Percentiles rank a stretch among this genome's conserved stretches.
These are phyloP conservation scores for Pueraria montana DNA, from an alignment of 306 rosid species.

Conservation along the genomic window DNA sequence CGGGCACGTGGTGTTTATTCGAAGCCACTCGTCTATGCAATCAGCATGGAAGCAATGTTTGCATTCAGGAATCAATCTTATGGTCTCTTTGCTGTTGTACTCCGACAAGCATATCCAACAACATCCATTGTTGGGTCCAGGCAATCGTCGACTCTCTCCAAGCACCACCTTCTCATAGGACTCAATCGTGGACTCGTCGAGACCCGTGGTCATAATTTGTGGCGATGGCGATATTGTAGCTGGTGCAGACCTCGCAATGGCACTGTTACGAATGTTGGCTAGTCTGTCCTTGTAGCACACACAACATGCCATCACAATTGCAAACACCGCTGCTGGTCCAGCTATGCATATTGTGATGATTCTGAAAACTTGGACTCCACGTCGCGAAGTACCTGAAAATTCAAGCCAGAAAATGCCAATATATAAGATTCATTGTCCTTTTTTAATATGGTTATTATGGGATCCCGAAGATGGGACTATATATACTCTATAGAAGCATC, in stretches of 20 bases:
- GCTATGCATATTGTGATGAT: slow-evolving; percentile 63
- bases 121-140: slow-evolving; percentile 66
- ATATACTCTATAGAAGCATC: too few relatives aligned
- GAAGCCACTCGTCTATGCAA: slow-evolving; percentile 86
- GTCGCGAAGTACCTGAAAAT: slow-evolving; percentile 54
- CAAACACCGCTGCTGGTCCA: slow-evolving; percentile 58
- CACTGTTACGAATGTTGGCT: slow-evolving; percentile 1
- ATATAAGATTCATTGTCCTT: not conserved
- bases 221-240: slow-evolving; percentile 50
- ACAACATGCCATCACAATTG: slow-evolving; percentile 58
- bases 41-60: slow-evolving; percentile 84
- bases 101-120: slow-evolving; percentile 85
- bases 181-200: slow-evolving; percentile 74
- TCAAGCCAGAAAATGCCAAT: not conserved
- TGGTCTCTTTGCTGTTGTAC: slow-evolving; percentile 66
- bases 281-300: slow-evolving; percentile 57
- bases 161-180: slow-evolving; percentile 76
- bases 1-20: slow-evolving; percentile 69
- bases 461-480: too few relatives aligned
- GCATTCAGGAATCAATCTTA: slow-evolving; percentile 84
- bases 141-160: slow-evolving; percentile 76
- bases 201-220: slow-evolving; percentile 46
- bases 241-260: not conserved
- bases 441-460: too few relatives aligned
- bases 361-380: slow-evolving; percentile 54